Percentiles rank a stretch among this genome's conserved stretches.
These are phyloP conservation scores for Cardiospermum halicacabum DNA, from an alignment of 345 rosid species.

Conservation along the genomic window DNA sequence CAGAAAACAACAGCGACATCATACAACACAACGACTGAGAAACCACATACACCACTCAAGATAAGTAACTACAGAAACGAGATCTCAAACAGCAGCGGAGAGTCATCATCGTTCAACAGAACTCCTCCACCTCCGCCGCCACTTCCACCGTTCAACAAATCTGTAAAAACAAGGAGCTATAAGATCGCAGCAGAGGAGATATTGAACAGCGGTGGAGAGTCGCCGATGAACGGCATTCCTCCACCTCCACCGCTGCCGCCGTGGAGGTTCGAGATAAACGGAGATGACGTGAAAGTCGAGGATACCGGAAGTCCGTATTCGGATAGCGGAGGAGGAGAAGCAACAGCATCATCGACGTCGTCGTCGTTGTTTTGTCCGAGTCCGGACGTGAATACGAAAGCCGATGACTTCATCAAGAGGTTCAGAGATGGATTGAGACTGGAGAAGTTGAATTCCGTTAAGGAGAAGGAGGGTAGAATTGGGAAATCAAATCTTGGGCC, in stretches of 20 bases:
- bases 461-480: conserved; percentile 18
- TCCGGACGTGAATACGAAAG: conserved; percentile 84
- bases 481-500: conserved; percentile 69
- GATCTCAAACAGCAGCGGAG: no score
- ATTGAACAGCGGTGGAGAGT: conserved; percentile 36
- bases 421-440: conserved; percentile 69
- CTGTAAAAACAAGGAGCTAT: no score
- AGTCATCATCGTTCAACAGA: no score
- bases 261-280: conserved; percentile 53
- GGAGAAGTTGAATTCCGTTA: conserved; percentile 68
- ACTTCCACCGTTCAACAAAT: no score
- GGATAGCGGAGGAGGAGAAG: conserved; percentile 12
- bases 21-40: conserved; percentile 17
- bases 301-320: conserved; percentile 28
- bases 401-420: conserved; percentile 74
- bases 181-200: conserved; percentile 26
- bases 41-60: conserved; percentile 27
- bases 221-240: conserved; percentile 54
- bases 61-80: no score
- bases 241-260: conserved; percentile 90
- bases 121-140: no score
- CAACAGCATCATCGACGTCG: conserved; percentile 8
- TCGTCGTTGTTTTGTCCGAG: conserved; percentile 57
- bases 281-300: conserved; percentile 57
- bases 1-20: conserved; percentile 13